These are phyloP conservation scores for Phytophthora aleatoria DNA, from an alignment of 352 stramenopile species.

Conservation along the genomic window DNA sequence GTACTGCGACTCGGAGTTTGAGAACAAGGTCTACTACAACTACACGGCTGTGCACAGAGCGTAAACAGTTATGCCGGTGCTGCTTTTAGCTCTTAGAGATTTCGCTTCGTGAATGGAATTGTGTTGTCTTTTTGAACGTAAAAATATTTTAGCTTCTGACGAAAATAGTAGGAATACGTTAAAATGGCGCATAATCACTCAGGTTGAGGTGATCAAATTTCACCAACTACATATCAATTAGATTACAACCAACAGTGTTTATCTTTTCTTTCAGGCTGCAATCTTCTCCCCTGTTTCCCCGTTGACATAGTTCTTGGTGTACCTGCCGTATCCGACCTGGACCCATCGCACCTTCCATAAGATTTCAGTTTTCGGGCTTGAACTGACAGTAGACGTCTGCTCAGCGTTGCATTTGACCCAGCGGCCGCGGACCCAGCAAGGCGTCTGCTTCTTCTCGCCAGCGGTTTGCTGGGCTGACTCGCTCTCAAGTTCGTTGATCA, in stretches of 20 bases:
- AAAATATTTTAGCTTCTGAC: too few relatives aligned
- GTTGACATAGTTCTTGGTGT: slow-evolving; percentile 23
- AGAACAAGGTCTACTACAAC: slow-evolving; percentile 36
- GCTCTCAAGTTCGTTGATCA: background rate
- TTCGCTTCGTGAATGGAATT: too few relatives aligned
- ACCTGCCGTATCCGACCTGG: slow-evolving; percentile 23
- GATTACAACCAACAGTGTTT: background rate
- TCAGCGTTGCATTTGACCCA: slow-evolving; percentile 13
- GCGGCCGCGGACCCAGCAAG: slow-evolving; percentile 23
- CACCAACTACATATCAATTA: background rate
- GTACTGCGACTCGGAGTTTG: slow-evolving; percentile 25
- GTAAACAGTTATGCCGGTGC: background rate
- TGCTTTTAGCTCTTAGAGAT: too few relatives aligned
- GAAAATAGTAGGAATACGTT: too few relatives aligned
- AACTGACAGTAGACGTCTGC: background rate
- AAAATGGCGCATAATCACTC: too few relatives aligned
- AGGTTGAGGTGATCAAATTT: too few relatives aligned
- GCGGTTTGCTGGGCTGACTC: background rate
- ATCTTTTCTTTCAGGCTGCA: slow-evolving; percentile 1
- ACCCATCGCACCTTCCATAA: slow-evolving; percentile 18
- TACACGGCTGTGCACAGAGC: slow-evolving; percentile 26
- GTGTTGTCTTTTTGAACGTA: too few relatives aligned
- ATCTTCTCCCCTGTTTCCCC: slow-evolving; percentile 12
- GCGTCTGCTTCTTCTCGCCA: slow-evolving; percentile 1
- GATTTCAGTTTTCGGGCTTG: background rate